Evolutionary conservation across 768 basidiomycete genomes (phyloP), one percentile per base, ranked within the genome.

Genomic region (Pleurotus tuber-regium): DNA sequence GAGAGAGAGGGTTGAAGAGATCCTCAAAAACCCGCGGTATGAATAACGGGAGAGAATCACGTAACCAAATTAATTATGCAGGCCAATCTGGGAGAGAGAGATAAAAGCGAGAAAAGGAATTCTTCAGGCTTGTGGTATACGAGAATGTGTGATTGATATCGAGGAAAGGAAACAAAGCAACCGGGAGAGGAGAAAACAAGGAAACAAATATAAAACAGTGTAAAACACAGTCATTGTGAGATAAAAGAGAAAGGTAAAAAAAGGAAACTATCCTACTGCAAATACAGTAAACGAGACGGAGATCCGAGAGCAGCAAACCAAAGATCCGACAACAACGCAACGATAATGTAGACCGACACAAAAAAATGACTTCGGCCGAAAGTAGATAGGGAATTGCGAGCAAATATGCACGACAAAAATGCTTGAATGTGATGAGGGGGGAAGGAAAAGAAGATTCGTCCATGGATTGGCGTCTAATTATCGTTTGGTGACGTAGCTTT

Each of bases 171-270:
- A 51, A 54, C 33, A 44, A 54, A 16, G 58, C 35, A 38, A 23
- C 16, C 23, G 21, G 19, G 40, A 9, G 21, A 14, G 23, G 40
- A 42, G 21, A 21, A 42, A 49, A 43, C 29, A 50, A 47, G 38
- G 39, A 19, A 52, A 48, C 51, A 60, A 50, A 57, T 54, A 58
- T 57, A 56, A 48, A 52, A 54, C 51, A 54, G 48, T 53, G 43
- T 46, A 52, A 43, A 48, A 48, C 41, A 35, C 46, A 48, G 46
- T 48, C 46, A 48, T 24, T 31, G 19, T 12, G 35, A 42, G 39
- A 55, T 40, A 48, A 31, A 35, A 51, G 36, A 39, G 55, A 57
- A 59, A 61, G 57, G 54, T 58, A 57, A 59, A 59, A 44, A 54
- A 51, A n/a, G 51, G 53, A 55, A 43, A 47, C 19, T 40, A 43